Conservation (phyloP, 305 asterid species). For the Galium porrigens region DNA sequence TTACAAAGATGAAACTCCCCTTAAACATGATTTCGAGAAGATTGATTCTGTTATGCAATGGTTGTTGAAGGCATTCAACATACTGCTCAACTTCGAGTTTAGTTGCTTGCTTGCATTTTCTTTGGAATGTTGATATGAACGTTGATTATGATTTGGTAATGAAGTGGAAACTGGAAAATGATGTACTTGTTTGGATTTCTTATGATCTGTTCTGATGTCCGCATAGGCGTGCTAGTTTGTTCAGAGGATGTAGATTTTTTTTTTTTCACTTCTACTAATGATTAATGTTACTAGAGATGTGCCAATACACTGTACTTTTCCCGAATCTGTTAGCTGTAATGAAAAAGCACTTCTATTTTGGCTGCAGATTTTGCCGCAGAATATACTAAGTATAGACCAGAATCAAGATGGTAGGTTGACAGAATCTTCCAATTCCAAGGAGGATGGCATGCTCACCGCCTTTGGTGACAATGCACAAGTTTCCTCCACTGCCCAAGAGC, state of each 20-base stretch:
- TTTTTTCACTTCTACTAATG: background rate
- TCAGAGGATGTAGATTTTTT: background rate
- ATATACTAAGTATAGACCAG: constrained; percentile 11
- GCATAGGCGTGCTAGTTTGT: background rate
- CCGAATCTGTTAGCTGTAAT: background rate
- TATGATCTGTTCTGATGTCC: background rate
- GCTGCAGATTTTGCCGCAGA: constrained; percentile 30
- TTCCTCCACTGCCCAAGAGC: constrained; percentile 30
- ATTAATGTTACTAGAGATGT: background rate
- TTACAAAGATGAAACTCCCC: background rate
- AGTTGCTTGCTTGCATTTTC: background rate
- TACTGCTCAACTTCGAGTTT: background rate
- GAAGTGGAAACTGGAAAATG: background rate
- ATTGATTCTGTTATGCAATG: background rate
- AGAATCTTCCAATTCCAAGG: constrained; percentile 28
- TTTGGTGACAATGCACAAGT: constrained; percentile 26
- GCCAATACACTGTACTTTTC: constrained; percentile 3
- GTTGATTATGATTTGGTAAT: background rate
- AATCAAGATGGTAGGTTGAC: constrained; percentile 11
- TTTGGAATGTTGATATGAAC: background rate
- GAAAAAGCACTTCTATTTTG: background rate
- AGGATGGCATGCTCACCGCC: constrained; percentile 29
- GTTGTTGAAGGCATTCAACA: background rate
- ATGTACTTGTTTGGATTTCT: background rate
- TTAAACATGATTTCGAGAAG: background rate